A percentile compares a stretch with the other conserved stretches of the same genome.
These are phyloP conservation scores for Emergomyces orientalis DNA, from an alignment of 2,329 filamentous ascomycete genomes.

Conservation along the genomic window DNA sequence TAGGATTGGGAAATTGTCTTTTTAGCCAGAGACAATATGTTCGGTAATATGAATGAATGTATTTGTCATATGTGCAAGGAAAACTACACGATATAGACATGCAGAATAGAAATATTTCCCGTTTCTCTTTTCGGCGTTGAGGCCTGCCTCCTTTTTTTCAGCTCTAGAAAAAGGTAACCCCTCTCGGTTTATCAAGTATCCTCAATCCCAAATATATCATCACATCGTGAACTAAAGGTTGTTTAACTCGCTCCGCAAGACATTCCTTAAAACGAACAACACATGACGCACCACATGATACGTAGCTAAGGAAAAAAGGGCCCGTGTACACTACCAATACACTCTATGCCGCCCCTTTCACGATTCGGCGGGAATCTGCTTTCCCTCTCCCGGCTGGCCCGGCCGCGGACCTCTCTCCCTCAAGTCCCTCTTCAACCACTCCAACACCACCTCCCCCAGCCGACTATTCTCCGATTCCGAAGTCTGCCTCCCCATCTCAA, in stretches of 20 bases:
- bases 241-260: not conserved
- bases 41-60: not conserved
- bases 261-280: not conserved
- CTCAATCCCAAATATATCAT: not conserved
- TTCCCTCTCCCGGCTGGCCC: slow-evolving; percentile 43
- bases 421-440: slow-evolving; percentile 77
- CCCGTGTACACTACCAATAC: slow-evolving; percentile 1
- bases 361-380: not conserved
- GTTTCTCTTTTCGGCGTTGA: slow-evolving; percentile 4
- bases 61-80: not conserved
- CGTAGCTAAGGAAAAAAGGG: slow-evolving; percentile 17
- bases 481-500: slow-evolving; percentile 49
- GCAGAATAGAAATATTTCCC: not conserved
- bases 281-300: slow-evolving; percentile 7
- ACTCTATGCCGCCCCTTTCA: slow-evolving; percentile 11
- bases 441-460: slow-evolving; percentile 76
- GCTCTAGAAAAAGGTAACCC: not conserved
- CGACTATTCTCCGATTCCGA: slow-evolving; percentile 63
- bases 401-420: slow-evolving; percentile 67
- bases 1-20: slow-evolving; percentile 25
- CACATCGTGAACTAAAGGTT: not conserved
- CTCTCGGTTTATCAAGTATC: not conserved
- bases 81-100: not conserved
- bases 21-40: not conserved
- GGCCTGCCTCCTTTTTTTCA: not conserved